Evolutionary conservation across 1,284 basidiomycete genomes (phyloP).

Genomic region (Leccinum subrobustum): DNA sequence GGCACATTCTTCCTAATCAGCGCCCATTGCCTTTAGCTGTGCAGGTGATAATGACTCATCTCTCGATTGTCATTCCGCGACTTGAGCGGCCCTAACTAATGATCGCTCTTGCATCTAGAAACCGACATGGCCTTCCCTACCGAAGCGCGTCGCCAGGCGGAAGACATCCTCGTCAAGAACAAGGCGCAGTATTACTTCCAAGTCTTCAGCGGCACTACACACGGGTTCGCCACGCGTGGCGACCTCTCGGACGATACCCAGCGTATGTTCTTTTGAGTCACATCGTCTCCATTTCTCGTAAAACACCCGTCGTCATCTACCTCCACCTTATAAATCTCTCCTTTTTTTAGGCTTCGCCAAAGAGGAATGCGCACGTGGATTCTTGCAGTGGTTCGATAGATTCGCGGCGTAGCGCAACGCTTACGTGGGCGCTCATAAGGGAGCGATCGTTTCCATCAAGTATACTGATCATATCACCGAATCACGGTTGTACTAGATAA

Average conservation of each 20-base stretch:
- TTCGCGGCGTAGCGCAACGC: conserved; percentile 31
- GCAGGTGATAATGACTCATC: conserved; percentile 38
- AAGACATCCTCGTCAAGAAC: conserved; percentile 33
- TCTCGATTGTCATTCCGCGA: neutral
- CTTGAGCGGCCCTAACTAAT: neutral
- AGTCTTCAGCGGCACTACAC: conserved; percentile 32
- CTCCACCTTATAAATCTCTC: neutral
- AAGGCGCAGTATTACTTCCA: conserved; percentile 34
- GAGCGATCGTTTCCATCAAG: neutral
- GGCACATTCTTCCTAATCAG: conserved; percentile 31
- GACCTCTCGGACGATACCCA: conserved; percentile 27
- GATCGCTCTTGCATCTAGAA: conserved; percentile 29
- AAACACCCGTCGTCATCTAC: conserved; percentile 29
- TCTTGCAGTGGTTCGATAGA: conserved; percentile 49
- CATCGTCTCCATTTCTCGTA: neutral
- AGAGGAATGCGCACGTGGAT: conserved; percentile 52
- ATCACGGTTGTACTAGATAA: neutral
- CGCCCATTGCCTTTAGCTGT: conserved; percentile 51
- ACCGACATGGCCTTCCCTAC: conserved; percentile 30
- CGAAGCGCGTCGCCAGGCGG: conserved; percentile 27
- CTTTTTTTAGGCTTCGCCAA: conserved; percentile 52
- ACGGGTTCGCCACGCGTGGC: conserved; percentile 33
- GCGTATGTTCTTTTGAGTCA: conserved; percentile 19
- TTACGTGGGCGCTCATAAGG: neutral
- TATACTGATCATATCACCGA: neutral